A percentile compares a stretch with the other conserved stretches of the same genome.
These are phyloP conservation scores for Trametes polyzona DNA, from an alignment of 1,284 basidiomycete species.

Conservation along the genomic window DNA sequence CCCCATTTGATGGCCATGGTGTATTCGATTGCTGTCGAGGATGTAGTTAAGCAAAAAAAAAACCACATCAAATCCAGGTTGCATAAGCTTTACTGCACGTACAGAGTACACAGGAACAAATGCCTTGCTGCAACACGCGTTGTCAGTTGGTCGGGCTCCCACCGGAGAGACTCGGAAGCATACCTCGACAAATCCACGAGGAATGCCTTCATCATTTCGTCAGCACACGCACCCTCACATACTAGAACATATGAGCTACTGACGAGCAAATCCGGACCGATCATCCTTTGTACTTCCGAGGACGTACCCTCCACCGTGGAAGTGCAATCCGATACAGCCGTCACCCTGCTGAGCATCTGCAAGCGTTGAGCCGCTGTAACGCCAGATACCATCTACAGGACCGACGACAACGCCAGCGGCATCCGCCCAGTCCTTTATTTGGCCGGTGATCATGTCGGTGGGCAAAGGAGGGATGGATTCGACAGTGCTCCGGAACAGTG, in stretches of 20 bases:
- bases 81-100: background rate
- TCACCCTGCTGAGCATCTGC: background rate
- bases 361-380: background rate
- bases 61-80: background rate
- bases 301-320: slow-evolving; percentile 23
- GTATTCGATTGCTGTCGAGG: slow-evolving; percentile 18
- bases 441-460: background rate
- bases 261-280: slow-evolving; percentile 21
- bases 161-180: background rate
- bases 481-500: no score
- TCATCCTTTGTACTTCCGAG: slow-evolving; percentile 20
- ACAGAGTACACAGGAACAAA: slow-evolving; percentile 22
- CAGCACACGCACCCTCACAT: background rate
- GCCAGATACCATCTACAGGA: slow-evolving; percentile 19
- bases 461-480: slow-evolving; percentile 9
- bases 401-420: slow-evolving; percentile 2
- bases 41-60: no score
- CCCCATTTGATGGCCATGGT: slow-evolving; percentile 5
- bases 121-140: slow-evolving; percentile 4
- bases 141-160: background rate
- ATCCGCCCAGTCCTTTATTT: slow-evolving; percentile 13
- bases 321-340: slow-evolving; percentile 14
- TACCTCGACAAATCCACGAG: slow-evolving; percentile 20
- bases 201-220: no score
- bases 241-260: background rate